phyloP scores from a whole-genome alignment of 305 asterid genomes.

The Rubia balearica region DNA sequence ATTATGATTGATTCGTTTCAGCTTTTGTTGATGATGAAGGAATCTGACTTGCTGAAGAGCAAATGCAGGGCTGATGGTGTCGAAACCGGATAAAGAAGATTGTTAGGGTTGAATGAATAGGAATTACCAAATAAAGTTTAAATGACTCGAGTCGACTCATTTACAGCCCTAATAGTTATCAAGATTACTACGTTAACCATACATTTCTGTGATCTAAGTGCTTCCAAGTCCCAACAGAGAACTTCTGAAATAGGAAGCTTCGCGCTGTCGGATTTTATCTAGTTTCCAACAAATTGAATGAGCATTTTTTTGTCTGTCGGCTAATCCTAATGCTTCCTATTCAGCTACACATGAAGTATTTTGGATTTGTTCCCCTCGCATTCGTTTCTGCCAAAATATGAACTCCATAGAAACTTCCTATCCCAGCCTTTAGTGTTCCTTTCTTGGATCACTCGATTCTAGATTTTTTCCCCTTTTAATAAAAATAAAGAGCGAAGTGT shows the following conservation, averaged over 20 bases:
- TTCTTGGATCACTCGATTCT: not conserved
- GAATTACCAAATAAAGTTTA: not conserved
- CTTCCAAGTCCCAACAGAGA: too few relatives aligned
- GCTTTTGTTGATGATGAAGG: constrained; percentile 17
- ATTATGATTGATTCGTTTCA: constrained; percentile 6
- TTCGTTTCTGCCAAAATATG: not conserved
- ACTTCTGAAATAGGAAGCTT: not conserved
- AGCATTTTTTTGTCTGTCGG: not conserved
- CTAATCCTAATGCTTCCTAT: not conserved
- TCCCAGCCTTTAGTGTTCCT: not conserved
- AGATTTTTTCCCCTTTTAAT: not conserved
- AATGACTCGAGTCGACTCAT: too few relatives aligned
- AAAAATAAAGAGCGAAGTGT: too few relatives aligned
- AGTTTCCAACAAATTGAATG: not conserved
- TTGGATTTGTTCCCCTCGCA: not conserved
- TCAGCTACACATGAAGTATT: not conserved
- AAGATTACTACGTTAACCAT: too few relatives aligned
- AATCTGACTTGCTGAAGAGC: constrained; percentile 4
- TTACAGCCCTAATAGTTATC: not conserved
- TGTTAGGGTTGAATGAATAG: not conserved
- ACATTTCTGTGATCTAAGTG: not conserved
- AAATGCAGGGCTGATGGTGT: not conserved
- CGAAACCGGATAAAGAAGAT: not conserved
- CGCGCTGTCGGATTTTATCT: not conserved
- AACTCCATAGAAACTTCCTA: not conserved